Base-by-base conservation (phyloP, 352 stramenopile genomes). In the Phytopythium aichiense region DNA sequence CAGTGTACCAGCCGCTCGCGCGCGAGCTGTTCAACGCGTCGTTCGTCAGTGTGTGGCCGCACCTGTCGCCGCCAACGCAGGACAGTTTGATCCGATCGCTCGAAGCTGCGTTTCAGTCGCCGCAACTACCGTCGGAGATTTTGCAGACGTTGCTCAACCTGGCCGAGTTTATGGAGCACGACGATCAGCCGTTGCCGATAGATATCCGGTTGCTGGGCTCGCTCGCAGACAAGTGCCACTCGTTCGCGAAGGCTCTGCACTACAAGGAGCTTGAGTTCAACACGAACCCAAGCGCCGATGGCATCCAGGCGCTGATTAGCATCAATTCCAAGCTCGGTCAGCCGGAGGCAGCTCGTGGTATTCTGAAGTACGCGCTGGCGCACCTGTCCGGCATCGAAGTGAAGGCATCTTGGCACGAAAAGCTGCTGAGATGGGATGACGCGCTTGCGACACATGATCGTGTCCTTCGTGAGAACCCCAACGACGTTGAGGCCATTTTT, bases 91-190 rank as follows among this genome's bases (percentile, higher is more conserved):
- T 99, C 42, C 83, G 93, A 42, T 86, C 95, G 30, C 74, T 99
- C 7, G 93, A 99, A 66, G 89, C 85, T 11, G 97, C 97, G 20
- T 98, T 99, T 55, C 87, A 96, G 56, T 92, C 84, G 45, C 69
- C 81, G 1, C 79, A 97, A 65, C 69, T 97, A 8, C 98, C 97
- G n/a, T 95, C 96, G 20, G 97, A 99, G 73, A 99, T 99, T 40
- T 66, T 99, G 12, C 96, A 99, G 71, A 95, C 92, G 35, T 80
- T 99, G 35, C 73, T 99, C 15, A 99, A 99, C 68, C 79, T 99
- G 18, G 97, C 96, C 7, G 98, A 99, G 82, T 99, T 99, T 59
- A 99, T 99, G 96, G 98, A 99, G 76, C 96, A 99, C 62, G 96
- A 99, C 64, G 96, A 98, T 59, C 87, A 98, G 71, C 84, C 86